These are phyloP conservation scores for Trypanosoma boissoni DNA, from an alignment of 208 protist genomes.

Conservation along the genomic window DNA sequence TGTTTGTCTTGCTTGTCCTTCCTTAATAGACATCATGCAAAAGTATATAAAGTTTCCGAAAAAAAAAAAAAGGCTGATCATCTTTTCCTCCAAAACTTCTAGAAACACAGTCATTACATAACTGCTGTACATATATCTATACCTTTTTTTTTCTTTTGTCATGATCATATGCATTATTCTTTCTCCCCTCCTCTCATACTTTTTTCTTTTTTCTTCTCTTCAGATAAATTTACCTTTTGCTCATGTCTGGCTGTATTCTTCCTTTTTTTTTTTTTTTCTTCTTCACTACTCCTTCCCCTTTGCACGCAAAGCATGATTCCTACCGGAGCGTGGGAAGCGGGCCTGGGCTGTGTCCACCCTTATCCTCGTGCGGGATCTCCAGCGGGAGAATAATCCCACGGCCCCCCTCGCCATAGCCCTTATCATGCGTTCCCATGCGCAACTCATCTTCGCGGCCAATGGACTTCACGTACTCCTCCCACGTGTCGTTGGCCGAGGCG, in stretches of 20 bases:
- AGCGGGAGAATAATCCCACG: constrained; percentile 54
- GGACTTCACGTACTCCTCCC: constrained; percentile 71
- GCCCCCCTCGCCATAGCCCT: constrained; percentile 28
- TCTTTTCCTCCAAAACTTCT: no score
- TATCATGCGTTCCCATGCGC: constrained; percentile 35
- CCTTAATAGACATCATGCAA: no score
- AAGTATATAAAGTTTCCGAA: no score
- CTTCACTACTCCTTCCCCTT: no score
- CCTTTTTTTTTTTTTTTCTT: constrained; percentile 1
- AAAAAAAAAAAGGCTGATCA: no score
- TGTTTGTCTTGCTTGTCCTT: no score
- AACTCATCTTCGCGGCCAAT: constrained; percentile 77
- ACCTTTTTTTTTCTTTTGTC: constrained; percentile 13
- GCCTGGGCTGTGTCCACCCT: constrained; percentile 60
- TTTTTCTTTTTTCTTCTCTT: constrained; percentile 19
- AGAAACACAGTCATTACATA: no score
- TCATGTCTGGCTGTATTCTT: not conserved
- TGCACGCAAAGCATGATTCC: no score
- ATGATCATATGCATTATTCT: not conserved
- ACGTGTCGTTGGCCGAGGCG: constrained; percentile 73
- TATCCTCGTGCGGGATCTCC: constrained; percentile 52
- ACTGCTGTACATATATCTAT: no score
- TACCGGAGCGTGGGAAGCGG: constrained; percentile 30
- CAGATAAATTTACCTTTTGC: not conserved
- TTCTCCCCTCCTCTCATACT: constrained; percentile 6